Evolutionary conservation across 371 early-diverging fungal species (phyloP).

Genomic region (Lichtheimia ramosa): DNA sequence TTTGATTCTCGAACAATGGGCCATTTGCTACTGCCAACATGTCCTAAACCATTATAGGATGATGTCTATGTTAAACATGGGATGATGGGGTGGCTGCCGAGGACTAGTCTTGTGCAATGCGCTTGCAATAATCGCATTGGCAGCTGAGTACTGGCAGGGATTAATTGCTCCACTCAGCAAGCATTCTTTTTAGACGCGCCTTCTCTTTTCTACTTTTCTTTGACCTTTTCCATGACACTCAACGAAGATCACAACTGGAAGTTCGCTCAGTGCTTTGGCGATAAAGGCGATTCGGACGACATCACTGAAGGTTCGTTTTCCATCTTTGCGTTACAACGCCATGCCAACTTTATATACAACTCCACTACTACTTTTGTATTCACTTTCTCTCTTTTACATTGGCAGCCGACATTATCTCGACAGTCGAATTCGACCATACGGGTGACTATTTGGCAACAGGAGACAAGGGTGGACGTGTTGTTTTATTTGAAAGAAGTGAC

Average conservation of each 20-base stretch:
- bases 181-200: background rate
- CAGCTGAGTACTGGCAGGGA: too few species aligned
- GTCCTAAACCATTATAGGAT: too few species aligned
- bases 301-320: constrained; percentile 87
- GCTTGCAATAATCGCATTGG: too few species aligned
- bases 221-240: constrained; percentile 1
- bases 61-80: too few species aligned
- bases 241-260: constrained; percentile 80
- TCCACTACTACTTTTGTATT: background rate
- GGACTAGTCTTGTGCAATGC: too few species aligned
- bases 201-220: background rate
- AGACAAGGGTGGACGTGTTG: constrained; percentile 90
- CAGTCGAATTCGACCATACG: constrained; percentile 91
- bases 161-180: too few species aligned
- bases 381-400: background rate
- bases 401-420: constrained; percentile 90
- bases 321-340: too few species aligned
- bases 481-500: constrained; percentile 86
- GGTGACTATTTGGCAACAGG: constrained; percentile 92
- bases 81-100: too few species aligned
- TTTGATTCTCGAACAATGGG: too few species aligned
- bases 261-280: constrained; percentile 98
- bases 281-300: constrained; percentile 97
- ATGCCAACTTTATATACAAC: too few species aligned
- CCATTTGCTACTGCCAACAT: too few species aligned